phyloP scores from a whole-genome alignment of 2,329 filamentous ascomycete genomes.

The Elsinoe arachidis region DNA sequence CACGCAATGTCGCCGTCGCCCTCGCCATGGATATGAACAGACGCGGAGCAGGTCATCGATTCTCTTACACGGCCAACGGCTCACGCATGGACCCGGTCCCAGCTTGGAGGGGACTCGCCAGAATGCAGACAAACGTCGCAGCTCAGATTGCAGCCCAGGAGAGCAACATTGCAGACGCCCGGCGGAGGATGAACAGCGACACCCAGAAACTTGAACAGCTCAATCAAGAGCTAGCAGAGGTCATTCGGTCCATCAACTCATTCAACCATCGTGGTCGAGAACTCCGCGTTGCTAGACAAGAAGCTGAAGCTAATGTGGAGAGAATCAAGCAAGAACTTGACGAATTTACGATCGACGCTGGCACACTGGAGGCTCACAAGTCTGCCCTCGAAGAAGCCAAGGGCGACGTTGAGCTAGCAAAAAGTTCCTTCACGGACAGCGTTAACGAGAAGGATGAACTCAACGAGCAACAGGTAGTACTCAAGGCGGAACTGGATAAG shows the following conservation, averaged over 20 bases:
- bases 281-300: constrained; percentile 50
- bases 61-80: constrained; percentile 43
- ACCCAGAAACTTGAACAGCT: constrained; percentile 42
- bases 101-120: constrained; percentile 46
- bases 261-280: constrained; percentile 40
- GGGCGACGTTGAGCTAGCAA: constrained; percentile 35
- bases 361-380: constrained; percentile 37
- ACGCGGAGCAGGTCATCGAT: constrained; percentile 51
- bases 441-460: constrained; percentile 36
- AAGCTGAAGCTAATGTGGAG: constrained; percentile 53
- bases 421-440: constrained; percentile 43
- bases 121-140: constrained; percentile 41
- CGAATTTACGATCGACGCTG: constrained; percentile 46
- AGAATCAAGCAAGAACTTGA: constrained; percentile 59
- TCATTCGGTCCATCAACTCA: constrained; percentile 40
- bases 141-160: constrained; percentile 34
- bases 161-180: constrained; percentile 27
- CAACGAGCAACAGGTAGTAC: constrained; percentile 27
- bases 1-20: constrained; percentile 64
- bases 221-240: constrained; percentile 42
- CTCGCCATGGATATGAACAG: constrained; percentile 57
- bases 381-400: constrained; percentile 48
- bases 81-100: constrained; percentile 45
- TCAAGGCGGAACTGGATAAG: constrained; percentile 27
- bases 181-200: constrained; percentile 44